Base-by-base conservation (phyloP, 495 filamentous ascomycete species). In the Aspergillus bridgeri region DNA sequence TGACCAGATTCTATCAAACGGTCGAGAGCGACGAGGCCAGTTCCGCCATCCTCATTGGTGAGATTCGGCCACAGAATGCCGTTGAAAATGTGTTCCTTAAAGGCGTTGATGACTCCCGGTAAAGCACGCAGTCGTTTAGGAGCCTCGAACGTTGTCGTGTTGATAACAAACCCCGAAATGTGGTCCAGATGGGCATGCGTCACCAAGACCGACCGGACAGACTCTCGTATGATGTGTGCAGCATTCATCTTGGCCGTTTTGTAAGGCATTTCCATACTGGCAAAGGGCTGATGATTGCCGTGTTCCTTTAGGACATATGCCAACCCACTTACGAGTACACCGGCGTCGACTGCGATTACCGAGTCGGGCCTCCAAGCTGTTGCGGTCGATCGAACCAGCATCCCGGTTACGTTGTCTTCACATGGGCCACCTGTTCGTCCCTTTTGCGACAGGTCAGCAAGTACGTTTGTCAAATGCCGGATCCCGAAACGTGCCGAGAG, bases 21-120 rank as follows among this genome's bases (percentile, higher is more conserved):
- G 70, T 90, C 89, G 61, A 96, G 98, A 8, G 90, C 96, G 25
- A 98, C 83, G 6, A 98, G 76, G 2, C 95, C 95, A 22, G 91
- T 91, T 15, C 95, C 94, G 27, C 90, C 91, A 69, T 96, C 92
- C 75, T 98, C 95, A 71, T 98, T 92, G 0, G 91, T 94, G 33
- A 98, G 76, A 62, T 98, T 98, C 0, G 94, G 94, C 95, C 95
- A 98, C 51, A 98, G 95, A 46, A 97, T 71, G 66, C 96, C 92
- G 73, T 98, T 98, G 77, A 98, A 98, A 55, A 98, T 88, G 70
- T 98, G 92, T 9, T 79, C 83, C 66, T 96, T 96, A 68, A 98
- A 84, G 3, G 92, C 92, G 15, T 86, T 77, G 45, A 98, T 90
- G 33, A 92, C 93, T 18, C 83, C 86, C 0, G 92, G 91, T 3